phyloP scores from a whole-genome alignment of 768 basidiomycete species.

The Paxillus rubicundulus region DNA sequence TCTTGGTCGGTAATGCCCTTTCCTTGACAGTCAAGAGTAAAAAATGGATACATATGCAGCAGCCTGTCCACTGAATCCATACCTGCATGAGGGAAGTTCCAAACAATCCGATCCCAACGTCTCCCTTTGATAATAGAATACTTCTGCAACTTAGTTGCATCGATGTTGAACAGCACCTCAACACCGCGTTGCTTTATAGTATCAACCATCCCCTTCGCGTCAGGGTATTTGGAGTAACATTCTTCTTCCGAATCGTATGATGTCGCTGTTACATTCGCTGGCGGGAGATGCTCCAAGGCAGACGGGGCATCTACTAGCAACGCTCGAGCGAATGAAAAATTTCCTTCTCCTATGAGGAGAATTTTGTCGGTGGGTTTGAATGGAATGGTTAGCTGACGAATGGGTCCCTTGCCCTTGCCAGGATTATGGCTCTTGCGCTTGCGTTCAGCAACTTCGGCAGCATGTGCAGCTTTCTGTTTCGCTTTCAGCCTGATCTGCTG shows the following conservation, averaged over 20 bases:
- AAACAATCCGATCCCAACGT: constrained; percentile 77
- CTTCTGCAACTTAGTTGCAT: constrained; percentile 77
- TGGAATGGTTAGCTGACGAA: constrained; percentile 53
- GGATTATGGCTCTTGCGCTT: constrained; percentile 36
- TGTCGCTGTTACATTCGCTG: constrained; percentile 77
- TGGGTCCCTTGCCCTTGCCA: constrained; percentile 38
- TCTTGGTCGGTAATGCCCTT: constrained; percentile 92
- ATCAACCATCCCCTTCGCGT: constrained; percentile 57
- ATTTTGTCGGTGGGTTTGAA: constrained; percentile 65
- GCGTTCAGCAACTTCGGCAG: constrained; percentile 40
- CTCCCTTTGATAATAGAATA: constrained; percentile 52
- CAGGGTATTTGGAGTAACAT: constrained; percentile 82
- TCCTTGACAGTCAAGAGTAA: constrained; percentile 40
- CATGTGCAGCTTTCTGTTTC: constrained; percentile 59
- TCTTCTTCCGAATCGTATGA: constrained; percentile 77
- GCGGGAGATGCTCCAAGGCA: constrained; percentile 50
- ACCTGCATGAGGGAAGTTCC: constrained; percentile 98
- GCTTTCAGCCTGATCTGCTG: constrained; percentile 65
- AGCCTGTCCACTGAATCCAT: constrained; percentile 19
- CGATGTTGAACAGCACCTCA: constrained; percentile 74
- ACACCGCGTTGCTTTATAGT: constrained; percentile 58
- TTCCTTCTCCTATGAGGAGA: constrained; percentile 87
- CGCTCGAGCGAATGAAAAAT: constrained; percentile 88
- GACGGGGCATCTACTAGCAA: constrained; percentile 51
- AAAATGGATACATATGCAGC: not conserved